phyloP scores from a whole-genome alignment of 495 filamentous ascomycete species.

The Penicillium tannophilum region DNA sequence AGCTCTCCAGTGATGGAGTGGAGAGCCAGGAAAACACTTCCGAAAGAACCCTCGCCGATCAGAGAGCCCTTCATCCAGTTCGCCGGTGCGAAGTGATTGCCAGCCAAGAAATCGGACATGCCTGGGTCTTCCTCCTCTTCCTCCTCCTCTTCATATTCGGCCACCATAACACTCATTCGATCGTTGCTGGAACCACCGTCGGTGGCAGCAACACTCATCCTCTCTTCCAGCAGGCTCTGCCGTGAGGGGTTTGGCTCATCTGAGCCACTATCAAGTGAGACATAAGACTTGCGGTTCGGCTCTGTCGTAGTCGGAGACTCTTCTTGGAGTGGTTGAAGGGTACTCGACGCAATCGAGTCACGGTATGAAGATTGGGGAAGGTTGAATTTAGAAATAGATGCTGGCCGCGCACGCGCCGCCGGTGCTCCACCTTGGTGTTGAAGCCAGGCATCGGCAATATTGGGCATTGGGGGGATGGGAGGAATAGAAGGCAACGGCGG shows the following conservation, averaged over 20 bases:
- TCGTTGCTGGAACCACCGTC: slow-evolving; percentile 70
- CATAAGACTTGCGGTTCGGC: slow-evolving; percentile 92
- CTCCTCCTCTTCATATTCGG: slow-evolving; percentile 74
- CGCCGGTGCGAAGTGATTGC: slow-evolving; percentile 90
- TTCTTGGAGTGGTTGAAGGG: slow-evolving; percentile 87
- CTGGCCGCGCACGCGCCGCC: slow-evolving; percentile 52
- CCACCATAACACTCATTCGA: slow-evolving; percentile 59
- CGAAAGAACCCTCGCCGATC: slow-evolving; percentile 96
- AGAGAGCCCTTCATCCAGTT: slow-evolving; percentile 99
- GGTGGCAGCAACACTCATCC: slow-evolving; percentile 67
- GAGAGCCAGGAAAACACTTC: slow-evolving; percentile 94
- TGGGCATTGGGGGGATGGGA: slow-evolving; percentile 88
- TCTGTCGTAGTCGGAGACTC: slow-evolving; percentile 74
- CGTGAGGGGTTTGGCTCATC: slow-evolving; percentile 70
- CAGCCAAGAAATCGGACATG: slow-evolving; percentile 74
- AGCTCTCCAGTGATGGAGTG: slow-evolving; percentile 96
- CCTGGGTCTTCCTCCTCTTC: slow-evolving; percentile 59
- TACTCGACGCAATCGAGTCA: slow-evolving; percentile 83
- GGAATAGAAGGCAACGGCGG: slow-evolving; percentile 58
- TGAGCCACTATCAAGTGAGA: slow-evolving; percentile 87
- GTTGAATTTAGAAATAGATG: slow-evolving; percentile 64
- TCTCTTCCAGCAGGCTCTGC: slow-evolving; percentile 85
- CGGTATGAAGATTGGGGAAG: slow-evolving; percentile 65
- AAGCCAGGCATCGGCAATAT: slow-evolving; percentile 92
- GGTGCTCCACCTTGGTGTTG: slow-evolving; percentile 55